These are phyloP conservation scores for Cladosporium halotolerans DNA, from an alignment of 2,329 filamentous ascomycete species.

Conservation along the genomic window DNA sequence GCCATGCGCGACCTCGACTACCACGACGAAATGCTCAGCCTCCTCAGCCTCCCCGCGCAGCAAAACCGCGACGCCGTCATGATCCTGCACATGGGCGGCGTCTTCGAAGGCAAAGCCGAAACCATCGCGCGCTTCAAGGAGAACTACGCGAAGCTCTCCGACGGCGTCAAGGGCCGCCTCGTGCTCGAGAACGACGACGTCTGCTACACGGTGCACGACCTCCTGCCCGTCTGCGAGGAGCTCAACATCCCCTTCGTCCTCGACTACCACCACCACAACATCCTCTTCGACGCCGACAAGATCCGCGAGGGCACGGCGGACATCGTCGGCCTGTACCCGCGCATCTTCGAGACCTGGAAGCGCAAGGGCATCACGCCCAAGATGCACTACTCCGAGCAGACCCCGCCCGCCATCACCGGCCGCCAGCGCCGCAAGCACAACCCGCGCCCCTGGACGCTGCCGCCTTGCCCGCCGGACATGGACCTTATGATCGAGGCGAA, in stretches of 20 bases:
- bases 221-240: constrained; percentile 85
- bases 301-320: constrained; percentile 80
- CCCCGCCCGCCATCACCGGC: constrained; percentile 66
- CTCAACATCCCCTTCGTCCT: constrained; percentile 89
- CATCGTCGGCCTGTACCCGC: constrained; percentile 66
- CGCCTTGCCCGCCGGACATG: constrained; percentile 76
- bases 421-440: constrained; percentile 80
- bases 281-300: constrained; percentile 67
- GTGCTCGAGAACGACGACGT: constrained; percentile 96
- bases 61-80: constrained; percentile 81
- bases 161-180: constrained; percentile 68
- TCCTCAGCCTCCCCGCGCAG: constrained; percentile 71
- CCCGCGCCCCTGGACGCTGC: constrained; percentile 68
- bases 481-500: constrained; percentile 99
- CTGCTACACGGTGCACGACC: constrained; percentile 82
- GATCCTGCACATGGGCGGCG: constrained; percentile 89
- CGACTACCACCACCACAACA: constrained; percentile 94
- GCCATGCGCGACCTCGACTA: constrained; percentile 79
- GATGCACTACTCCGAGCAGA: constrained; percentile 92
- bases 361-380: constrained; percentile 83
- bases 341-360: constrained; percentile 78
- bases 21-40: constrained; percentile 74
- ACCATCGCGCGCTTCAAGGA: constrained; percentile 71
- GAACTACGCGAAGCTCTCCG: constrained; percentile 63
- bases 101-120: constrained; percentile 77